Evolutionary conservation across 108 stramenopile genomes (phyloP).

Genomic region (Licmophora abbreviata): DNA sequence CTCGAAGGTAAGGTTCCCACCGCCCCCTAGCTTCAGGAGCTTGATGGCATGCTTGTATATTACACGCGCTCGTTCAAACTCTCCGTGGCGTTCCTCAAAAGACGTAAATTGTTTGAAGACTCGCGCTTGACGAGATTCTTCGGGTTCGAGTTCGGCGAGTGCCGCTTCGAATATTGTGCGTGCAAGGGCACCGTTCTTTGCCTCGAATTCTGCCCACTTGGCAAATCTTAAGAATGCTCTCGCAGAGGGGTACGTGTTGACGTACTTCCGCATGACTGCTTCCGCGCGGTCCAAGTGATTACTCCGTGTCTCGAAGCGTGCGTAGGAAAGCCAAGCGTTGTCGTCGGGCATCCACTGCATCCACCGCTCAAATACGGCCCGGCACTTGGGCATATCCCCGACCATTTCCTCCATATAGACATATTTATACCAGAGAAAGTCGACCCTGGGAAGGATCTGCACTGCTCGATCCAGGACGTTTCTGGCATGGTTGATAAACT

Average conservation of each 20-base stretch:
- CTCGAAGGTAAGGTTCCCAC: conserved; percentile 8
- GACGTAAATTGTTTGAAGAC: conserved; percentile 82
- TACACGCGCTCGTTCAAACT: conserved; percentile 94
- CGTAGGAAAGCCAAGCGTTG: conserved; percentile 92
- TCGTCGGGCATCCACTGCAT: conserved; percentile 99
- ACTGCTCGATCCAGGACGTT: conserved; percentile 98
- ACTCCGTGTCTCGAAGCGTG: conserved; percentile 91
- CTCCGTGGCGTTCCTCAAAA: conserved; percentile 94
- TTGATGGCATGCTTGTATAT: conserved; percentile 95
- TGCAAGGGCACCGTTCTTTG: conserved; percentile 85
- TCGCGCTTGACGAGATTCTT: conserved; percentile 75
- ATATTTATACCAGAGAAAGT: conserved; percentile 99
- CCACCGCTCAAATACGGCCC: conserved; percentile 97
- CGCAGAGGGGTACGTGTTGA: conserved; percentile 83
- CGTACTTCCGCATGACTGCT: conserved; percentile 83
- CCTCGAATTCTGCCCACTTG: conserved; percentile 96
- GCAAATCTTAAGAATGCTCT: conserved; percentile 92
- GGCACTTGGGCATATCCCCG: conserved; percentile 85
- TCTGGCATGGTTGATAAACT: conserved; percentile 96
- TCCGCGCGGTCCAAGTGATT: conserved; percentile 62
- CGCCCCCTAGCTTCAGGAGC: conserved; percentile 59
- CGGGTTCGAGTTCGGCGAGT: conserved; percentile 85
- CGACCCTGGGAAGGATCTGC: conserved; percentile 89
- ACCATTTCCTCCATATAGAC: conserved; percentile 98
- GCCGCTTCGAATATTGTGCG: conserved; percentile 91